Evolutionary conservation across 805 yeast species (phyloP).

Genomic region (Nakazawaea populi): DNA sequence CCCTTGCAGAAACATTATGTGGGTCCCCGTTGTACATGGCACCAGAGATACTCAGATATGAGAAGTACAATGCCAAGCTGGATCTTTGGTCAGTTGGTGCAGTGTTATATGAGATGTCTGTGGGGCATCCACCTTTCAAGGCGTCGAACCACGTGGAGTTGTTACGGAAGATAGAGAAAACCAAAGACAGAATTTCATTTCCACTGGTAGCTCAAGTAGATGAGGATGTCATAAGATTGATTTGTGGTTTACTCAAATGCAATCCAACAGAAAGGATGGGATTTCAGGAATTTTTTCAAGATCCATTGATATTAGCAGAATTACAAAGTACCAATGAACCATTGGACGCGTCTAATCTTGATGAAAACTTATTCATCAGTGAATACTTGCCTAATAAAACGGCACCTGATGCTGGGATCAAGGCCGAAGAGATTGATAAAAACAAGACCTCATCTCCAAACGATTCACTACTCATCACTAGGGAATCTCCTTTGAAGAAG

Average conservation of each 20-base stretch:
- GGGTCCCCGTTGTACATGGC: constrained; percentile 99
- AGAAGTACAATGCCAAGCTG: constrained; percentile 94
- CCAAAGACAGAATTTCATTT: constrained; percentile 72
- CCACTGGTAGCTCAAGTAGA: constrained; percentile 65
- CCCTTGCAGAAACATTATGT: constrained; percentile 94
- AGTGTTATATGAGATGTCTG: constrained; percentile 90
- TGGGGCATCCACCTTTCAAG: constrained; percentile 94
- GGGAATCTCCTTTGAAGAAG: background rate
- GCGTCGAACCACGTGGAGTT: constrained; percentile 92
- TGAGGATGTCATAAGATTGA: constrained; percentile 59
- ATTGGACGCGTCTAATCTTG: constrained; percentile 59
- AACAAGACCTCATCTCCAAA: constrained; percentile 12
- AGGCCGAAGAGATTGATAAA: background rate
- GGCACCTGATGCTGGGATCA: background rate
- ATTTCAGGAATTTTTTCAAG: constrained; percentile 79
- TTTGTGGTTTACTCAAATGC: constrained; percentile 70
- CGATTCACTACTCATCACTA: constrained; percentile 15
- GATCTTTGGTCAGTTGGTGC: constrained; percentile 99
- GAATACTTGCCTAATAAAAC: constrained; percentile 47
- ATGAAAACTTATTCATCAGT: constrained; percentile 77
- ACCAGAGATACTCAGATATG: constrained; percentile 90
- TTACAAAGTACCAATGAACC: constrained; percentile 50
- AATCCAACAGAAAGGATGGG: constrained; percentile 86
- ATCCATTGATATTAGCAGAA: constrained; percentile 56
- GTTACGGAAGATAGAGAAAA: constrained; percentile 75